These are phyloP conservation scores for Delonix regia DNA, from an alignment of 306 rosid genomes.

Conservation along the genomic window DNA sequence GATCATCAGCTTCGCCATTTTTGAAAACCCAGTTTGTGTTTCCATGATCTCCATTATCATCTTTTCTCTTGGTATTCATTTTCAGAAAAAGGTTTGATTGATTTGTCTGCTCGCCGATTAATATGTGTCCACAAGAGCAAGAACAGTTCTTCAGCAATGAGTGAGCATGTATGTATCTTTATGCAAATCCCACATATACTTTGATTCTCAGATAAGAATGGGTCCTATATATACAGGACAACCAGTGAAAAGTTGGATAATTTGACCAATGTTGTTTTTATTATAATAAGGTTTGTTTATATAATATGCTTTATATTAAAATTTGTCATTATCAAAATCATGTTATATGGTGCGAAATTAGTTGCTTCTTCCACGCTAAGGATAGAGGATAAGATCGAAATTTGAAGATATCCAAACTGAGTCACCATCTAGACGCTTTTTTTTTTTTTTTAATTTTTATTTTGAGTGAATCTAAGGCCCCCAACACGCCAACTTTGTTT, in stretches of 20 bases:
- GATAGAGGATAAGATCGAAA: conserved; percentile 69
- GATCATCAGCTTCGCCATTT: conserved; percentile 41
- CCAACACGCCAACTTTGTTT: conserved; percentile 50
- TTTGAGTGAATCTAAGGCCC: conserved; percentile 41
- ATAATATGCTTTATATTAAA: conserved; percentile 34
- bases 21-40: conserved; percentile 35
- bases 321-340: conserved; percentile 50
- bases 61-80: conserved; percentile 39
- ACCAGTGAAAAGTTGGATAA: conserved; percentile 47
- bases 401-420: conserved; percentile 67
- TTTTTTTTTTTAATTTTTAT: not conserved
- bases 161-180: conserved; percentile 21
- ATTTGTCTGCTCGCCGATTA: conserved; percentile 5
- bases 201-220: not conserved
- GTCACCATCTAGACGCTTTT: conserved; percentile 41
- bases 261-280: conserved; percentile 19
- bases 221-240: not conserved
- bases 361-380: conserved; percentile 42
- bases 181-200: not conserved
- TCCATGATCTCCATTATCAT: conserved; percentile 26
- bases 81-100: conserved; percentile 9
- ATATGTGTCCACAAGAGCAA: conserved; percentile 4
- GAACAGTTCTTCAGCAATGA: not conserved
- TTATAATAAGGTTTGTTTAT: conserved; percentile 12
- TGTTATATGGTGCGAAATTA: conserved; percentile 53